phyloP scores from a whole-genome alignment of 129 eudicot genomes.

The Erigeron canadensis region DNA sequence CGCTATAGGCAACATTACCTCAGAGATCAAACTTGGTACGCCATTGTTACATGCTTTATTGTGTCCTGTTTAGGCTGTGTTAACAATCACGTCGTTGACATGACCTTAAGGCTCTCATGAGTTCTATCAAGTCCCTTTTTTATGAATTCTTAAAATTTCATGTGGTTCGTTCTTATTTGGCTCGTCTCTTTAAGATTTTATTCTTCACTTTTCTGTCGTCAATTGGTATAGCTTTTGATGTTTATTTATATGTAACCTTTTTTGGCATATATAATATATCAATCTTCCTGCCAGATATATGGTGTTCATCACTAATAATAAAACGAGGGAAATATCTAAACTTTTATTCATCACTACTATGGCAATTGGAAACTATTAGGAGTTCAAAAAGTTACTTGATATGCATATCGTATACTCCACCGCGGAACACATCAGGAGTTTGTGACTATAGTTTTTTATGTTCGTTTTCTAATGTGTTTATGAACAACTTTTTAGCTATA shows the following conservation, averaged over 20 bases:
- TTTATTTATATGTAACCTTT: neutral
- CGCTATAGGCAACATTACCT: slow-evolving; percentile 88
- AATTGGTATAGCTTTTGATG: neutral
- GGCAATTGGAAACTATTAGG: neutral
- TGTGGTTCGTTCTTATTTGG: neutral
- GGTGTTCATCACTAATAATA: neutral
- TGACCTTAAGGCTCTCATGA: slow-evolving; percentile 5
- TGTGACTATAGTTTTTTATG: neutral
- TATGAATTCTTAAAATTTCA: slow-evolving; percentile 1
- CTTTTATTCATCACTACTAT: neutral
- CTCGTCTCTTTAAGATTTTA: neutral
- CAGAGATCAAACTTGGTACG: slow-evolving; percentile 82
- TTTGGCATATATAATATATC: neutral
- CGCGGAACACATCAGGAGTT: neutral
- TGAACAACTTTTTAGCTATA: too few relatives aligned
- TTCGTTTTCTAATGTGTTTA: neutral
- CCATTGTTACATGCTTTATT: neutral
- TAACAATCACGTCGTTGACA: neutral
- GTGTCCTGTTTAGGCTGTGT: neutral
- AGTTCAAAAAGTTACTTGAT: neutral
- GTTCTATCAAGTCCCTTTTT: neutral
- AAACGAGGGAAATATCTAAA: neutral
- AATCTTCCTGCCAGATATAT: neutral
- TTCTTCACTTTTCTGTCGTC: neutral
- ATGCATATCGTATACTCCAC: neutral